A percentile compares a stretch with the other conserved stretches of the same genome.
Evolutionary conservation across 352 stramenopile species (phyloP).

Genomic region (Phytophthora kernoviae): DNA sequence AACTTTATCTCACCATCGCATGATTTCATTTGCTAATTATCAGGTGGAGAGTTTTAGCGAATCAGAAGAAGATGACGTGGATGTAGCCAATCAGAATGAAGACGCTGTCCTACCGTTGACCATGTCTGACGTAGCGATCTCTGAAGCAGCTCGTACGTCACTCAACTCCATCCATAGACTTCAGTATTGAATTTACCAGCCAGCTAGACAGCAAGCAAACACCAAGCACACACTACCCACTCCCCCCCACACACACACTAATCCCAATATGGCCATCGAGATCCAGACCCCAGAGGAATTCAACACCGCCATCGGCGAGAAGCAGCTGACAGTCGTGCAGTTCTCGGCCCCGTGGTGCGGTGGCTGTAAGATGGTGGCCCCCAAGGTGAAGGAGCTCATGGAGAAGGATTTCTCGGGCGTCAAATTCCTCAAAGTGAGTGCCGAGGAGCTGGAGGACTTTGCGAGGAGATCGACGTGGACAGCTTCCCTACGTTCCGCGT

Average conservation of each 20-base stretch:
- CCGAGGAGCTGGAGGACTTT: slow-evolving; percentile 80
- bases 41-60: slow-evolving; percentile 2
- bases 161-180: background rate
- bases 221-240: background rate
- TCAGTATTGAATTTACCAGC: slow-evolving; percentile 32
- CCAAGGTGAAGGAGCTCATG: slow-evolving; percentile 64
- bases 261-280: slow-evolving; percentile 37
- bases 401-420: slow-evolving; percentile 52
- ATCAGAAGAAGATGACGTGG: background rate
- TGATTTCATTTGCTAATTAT: too few relatives aligned
- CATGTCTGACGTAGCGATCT: slow-evolving; percentile 34
- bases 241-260: too few relatives aligned
- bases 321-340: slow-evolving; percentile 59
- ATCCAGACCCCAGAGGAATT: slow-evolving; percentile 60
- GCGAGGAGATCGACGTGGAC: slow-evolving; percentile 78
- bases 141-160: slow-evolving; percentile 17
- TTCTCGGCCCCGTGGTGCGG: slow-evolving; percentile 83
- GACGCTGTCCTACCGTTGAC: slow-evolving; percentile 23
- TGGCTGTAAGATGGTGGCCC: slow-evolving; percentile 74
- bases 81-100: slow-evolving; percentile 15
- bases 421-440: slow-evolving; percentile 75
- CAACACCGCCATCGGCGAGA: slow-evolving; percentile 44
- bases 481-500: slow-evolving; percentile 81
- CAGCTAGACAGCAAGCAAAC: slow-evolving; percentile 1
- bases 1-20: too few relatives aligned